Evolutionary conservation across 2,329 filamentous ascomycete species (phyloP), one percentile per base, ranked within the genome.

Genomic region (Fonsecaea pedrosoi): DNA sequence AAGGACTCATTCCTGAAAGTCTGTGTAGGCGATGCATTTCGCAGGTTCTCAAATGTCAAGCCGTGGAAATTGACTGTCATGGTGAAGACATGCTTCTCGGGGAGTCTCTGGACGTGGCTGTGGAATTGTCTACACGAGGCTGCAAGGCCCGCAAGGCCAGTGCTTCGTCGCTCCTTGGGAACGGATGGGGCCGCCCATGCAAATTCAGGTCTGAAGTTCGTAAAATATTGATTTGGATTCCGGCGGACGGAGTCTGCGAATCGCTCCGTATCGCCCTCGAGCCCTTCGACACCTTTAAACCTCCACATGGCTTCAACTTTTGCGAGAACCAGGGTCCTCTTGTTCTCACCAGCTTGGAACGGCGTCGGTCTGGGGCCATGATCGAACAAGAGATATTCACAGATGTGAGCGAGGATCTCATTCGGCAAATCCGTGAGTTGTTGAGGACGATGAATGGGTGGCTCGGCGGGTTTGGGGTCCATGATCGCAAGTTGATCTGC

Each of bases 31-130:
- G 4, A 45, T 15, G 40, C 15, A 12, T 50, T 30, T n/a, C 40
- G 56, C 15, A 59, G 25, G 12, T 25, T 32, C 45, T 59, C 56
- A 13, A 59, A 59, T 9, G 56, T 59, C 12, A 59, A 15, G n/a
- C 56, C 38, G 30, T 18, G 13, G 38, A 21, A 1, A 25, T 25
- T 59, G 1, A 50, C 32, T 18, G 56, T 59, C 40, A 59, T 15
- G 25, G 38, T 59, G 21, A 59, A 59, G 25, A 5, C 10, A 21
- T 30, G 40, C 12, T 4, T 12, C 9, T 35, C 35, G 55, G 21
- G 30, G 12, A 58, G 3, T 42, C 5, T 40, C 9, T 37, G 32
- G 10, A 25, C 55, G 13, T 42, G 55, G 15, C 2, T 30, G 55
- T 38, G 40, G 55, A 58, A 42, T 13, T 30, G 35, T 25, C 18